Conservation (phyloP, 306 rosid genomes). For the Fragaria ananassa region DNA sequence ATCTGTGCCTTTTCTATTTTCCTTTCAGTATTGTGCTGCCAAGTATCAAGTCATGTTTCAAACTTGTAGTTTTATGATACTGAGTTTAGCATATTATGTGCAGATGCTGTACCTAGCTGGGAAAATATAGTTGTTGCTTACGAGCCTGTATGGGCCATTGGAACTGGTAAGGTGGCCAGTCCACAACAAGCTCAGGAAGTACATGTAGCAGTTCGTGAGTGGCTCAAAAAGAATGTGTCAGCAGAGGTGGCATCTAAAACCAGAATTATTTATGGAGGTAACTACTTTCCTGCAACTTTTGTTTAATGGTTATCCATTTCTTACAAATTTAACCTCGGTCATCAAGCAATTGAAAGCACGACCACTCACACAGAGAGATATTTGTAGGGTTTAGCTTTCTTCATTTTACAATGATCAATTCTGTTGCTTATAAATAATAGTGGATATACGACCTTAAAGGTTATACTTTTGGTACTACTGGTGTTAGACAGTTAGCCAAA, state of each 20-base stretch:
- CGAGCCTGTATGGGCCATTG: conserved; percentile 99
- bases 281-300: conserved; percentile 16
- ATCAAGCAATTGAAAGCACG: background rate
- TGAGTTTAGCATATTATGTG: conserved; percentile 14
- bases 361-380: background rate
- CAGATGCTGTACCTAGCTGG: conserved; percentile 96
- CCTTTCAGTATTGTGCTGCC: conserved; percentile 8
- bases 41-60: background rate
- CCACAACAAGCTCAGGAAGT: conserved; percentile 99
- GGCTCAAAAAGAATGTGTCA: conserved; percentile 82
- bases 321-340: background rate
- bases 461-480: background rate
- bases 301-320: conserved; percentile 16
- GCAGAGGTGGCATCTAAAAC: conserved; percentile 89
- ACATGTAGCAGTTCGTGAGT: conserved; percentile 83
- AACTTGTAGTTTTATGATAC: conserved; percentile 14
- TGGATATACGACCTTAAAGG: background rate
- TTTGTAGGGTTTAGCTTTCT: background rate
- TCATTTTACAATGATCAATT: background rate
- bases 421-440: background rate
- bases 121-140: conserved; percentile 87
- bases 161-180: conserved; percentile 95
- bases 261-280: conserved; percentile 96
- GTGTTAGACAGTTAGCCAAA: background rate
- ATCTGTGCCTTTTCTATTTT: conserved; percentile 11